phyloP scores from a whole-genome alignment of 768 basidiomycete genomes.

The Daedalea quercina region DNA sequence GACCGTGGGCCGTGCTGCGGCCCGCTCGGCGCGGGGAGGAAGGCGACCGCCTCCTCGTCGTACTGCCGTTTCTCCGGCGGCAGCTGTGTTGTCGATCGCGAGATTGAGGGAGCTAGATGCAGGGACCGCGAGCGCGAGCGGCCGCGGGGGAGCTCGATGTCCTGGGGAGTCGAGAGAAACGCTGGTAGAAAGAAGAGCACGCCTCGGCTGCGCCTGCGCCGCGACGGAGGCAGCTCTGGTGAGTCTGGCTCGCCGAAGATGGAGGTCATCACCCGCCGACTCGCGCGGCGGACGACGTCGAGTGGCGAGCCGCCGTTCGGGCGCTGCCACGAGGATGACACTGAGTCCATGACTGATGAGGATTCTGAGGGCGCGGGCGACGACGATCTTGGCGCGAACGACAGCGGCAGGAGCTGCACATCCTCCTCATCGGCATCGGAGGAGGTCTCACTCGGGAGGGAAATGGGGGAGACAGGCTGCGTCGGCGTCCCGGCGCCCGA shows the following conservation, averaged over 20 bases:
- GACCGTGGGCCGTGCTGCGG: background rate
- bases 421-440: conserved; percentile 43
- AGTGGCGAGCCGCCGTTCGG: conserved; percentile 36
- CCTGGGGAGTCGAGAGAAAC: conserved; percentile 51
- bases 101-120: conserved; percentile 7
- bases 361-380: conserved; percentile 51
- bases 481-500: conserved; percentile 30
- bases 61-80: conserved; percentile 41
- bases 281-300: conserved; percentile 48
- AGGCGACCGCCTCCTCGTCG: conserved; percentile 21
- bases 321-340: conserved; percentile 38
- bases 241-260: conserved; percentile 35
- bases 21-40: background rate
- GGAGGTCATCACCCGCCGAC: conserved; percentile 49
- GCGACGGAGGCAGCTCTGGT: conserved; percentile 40
- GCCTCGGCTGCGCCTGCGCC: conserved; percentile 44
- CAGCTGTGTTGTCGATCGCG: conserved; percentile 1
- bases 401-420: conserved; percentile 55
- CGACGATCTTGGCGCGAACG: conserved; percentile 49
- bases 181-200: conserved; percentile 80
- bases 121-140: conserved; percentile 23
- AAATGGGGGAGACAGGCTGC: conserved; percentile 39
- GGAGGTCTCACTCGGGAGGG: conserved; percentile 32
- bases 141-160: conserved; percentile 21
- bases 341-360: conserved; percentile 34